Evolutionary conservation across 495 filamentous ascomycete species (phyloP).

Genomic region (Immersiella caudata): DNA sequence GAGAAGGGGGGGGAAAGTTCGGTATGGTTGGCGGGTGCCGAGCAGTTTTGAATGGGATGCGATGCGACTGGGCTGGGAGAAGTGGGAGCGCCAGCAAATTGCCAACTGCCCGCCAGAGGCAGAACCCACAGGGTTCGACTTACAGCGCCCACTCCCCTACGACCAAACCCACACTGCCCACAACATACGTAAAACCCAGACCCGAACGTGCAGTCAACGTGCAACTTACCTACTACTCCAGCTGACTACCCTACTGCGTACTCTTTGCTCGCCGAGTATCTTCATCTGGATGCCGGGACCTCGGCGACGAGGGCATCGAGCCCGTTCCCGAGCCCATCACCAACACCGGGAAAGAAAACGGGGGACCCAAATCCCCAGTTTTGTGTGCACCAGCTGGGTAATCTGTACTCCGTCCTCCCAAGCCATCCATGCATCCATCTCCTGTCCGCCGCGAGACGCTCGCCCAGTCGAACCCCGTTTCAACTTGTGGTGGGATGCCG

Average conservation of each 20-base stretch:
- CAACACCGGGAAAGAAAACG: neutral
- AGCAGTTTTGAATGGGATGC: constrained; percentile 49
- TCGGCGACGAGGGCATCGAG: neutral
- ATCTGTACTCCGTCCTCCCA: constrained; percentile 1
- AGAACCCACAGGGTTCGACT: neutral
- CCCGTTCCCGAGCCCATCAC: neutral
- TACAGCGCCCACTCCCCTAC: neutral
- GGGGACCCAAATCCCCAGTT: neutral
- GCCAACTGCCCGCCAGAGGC: constrained; percentile 9
- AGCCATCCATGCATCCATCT: constrained; percentile 18
- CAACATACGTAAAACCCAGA: neutral
- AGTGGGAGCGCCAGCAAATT: constrained; percentile 23
- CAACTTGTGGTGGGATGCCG: constrained; percentile 30
- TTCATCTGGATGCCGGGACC: neutral
- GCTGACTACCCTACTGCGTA: too few species aligned
- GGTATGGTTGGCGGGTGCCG: constrained; percentile 43
- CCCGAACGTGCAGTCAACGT: neutral
- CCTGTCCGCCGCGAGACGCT: constrained; percentile 27
- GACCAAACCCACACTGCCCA: neutral
- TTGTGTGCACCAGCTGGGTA: constrained; percentile 1
- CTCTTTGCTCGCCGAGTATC: too few species aligned
- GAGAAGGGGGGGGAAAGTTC: constrained; percentile 36
- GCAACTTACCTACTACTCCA: neutral
- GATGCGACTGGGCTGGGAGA: constrained; percentile 19
- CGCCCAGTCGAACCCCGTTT: constrained; percentile 36